phyloP scores from a whole-genome alignment of 106 monocot species.

The Phalaenopsis equestris region DNA sequence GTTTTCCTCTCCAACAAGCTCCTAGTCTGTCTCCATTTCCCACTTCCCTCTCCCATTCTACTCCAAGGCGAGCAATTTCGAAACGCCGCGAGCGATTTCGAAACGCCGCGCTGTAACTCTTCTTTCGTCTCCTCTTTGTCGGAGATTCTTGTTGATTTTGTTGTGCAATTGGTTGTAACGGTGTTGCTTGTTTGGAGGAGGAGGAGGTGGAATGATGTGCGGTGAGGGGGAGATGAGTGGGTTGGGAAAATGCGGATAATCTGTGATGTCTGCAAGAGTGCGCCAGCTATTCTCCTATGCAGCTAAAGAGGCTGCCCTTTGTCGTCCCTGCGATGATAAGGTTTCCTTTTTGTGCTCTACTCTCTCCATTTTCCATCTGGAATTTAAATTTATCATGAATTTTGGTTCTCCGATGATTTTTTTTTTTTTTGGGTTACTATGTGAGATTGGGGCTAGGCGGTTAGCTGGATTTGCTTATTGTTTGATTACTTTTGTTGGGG shows the following conservation, averaged over 20 bases:
- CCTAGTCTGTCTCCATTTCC: not conserved
- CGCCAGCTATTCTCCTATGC: conserved; percentile 82
- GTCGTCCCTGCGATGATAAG: conserved; percentile 84
- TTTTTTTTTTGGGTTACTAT: not conserved
- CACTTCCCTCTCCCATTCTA: not conserved
- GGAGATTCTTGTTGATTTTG: not conserved
- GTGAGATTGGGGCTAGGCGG: not conserved
- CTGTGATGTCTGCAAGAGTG: conserved; percentile 93
- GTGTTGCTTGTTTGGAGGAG: not conserved
- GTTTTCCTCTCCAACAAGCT: no score
- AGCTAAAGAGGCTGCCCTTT: conserved; percentile 88
- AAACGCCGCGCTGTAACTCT: not conserved
- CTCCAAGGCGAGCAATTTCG: not conserved
- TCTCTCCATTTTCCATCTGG: not conserved
- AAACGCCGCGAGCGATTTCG: not conserved
- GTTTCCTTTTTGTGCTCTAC: conserved; percentile 13
- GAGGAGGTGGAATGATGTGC: not conserved
- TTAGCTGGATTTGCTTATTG: not conserved
- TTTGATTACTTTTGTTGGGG: not conserved
- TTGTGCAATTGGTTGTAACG: not conserved
- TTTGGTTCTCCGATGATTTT: not conserved
- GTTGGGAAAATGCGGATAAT: conserved; percentile 58
- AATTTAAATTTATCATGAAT: not conserved
- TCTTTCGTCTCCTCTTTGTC: not conserved
- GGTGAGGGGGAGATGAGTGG: conserved; percentile 11